Percentiles rank a stretch among this genome's conserved stretches.
Evolutionary conservation across 2,329 filamentous ascomycete genomes (phyloP).

Genomic region (Plenodomus lindquistii): DNA sequence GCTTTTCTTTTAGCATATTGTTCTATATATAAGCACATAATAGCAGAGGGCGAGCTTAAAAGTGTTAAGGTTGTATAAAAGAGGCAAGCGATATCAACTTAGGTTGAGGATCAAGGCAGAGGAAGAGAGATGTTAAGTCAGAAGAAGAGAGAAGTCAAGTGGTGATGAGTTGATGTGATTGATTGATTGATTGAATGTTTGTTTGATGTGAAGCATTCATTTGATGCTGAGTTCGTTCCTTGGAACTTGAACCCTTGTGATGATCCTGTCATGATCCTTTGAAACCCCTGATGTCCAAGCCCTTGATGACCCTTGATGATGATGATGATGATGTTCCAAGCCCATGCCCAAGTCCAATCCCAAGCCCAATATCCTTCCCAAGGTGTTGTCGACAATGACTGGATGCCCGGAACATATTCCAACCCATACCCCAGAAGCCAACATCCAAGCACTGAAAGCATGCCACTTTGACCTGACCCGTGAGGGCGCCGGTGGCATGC

Average conservation of each 20-base stretch:
- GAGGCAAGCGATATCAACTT: no score
- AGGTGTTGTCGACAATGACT: background rate
- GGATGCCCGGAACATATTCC: background rate
- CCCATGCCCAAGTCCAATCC: background rate
- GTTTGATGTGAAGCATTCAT: background rate
- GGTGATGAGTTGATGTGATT: background rate
- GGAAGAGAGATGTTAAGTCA: background rate
- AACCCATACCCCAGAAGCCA: background rate
- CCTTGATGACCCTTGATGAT: no score
- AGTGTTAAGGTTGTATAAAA: no score
- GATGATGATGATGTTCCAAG: background rate
- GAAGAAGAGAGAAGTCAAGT: background rate
- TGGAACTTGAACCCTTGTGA: background rate
- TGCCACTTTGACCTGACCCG: background rate
- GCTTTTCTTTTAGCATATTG: no score
- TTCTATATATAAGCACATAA: no score
- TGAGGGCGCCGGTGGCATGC: background rate
- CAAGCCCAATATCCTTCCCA: background rate
- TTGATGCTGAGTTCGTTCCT: background rate
- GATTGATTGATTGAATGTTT: background rate
- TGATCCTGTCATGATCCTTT: no score
- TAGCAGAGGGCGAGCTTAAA: no score
- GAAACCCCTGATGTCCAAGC: no score
- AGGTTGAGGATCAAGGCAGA: background rate
- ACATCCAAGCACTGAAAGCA: background rate